Evolutionary conservation across 306 rosid genomes (phyloP), one percentile per base, ranked within the genome.

Genomic region (Quercus glauca): DNA sequence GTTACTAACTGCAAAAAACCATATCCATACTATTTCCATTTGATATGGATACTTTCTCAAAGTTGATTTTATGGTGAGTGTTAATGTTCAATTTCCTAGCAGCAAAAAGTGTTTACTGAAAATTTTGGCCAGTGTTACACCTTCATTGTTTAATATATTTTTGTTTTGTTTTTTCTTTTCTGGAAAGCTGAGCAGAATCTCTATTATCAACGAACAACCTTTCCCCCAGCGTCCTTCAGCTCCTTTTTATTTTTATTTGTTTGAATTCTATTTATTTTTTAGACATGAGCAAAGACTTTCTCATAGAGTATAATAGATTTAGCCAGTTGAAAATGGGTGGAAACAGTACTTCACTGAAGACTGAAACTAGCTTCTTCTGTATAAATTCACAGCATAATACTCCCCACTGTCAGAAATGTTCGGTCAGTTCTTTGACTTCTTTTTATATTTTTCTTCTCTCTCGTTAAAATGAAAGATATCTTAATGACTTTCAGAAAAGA

Each of bases 351-450:
- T 68, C 49, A 28, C 69, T 55, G 79, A 59, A 28, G 65, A 57
- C 15, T 78, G 35, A 71, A 71, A 71, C 35, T 71, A 51, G 31
- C 49, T 70, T n/a, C 26, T 73, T 28, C 5, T 65, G 45, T 52
- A 28, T 77, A 57, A 75, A 72, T 45, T 57, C 29, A 52, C 33
- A 80, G 55, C 68, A 14, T 76, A 72, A 58, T 58, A 69, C 63
- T 59, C 37, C 79, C 45, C 37, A 61, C 72, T 84, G 33, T 72
- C 69, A 35, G 52, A 59, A 80, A 35, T 73, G 61, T 43, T 57
- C 23, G 9, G 70, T 29, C 69, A 41, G 78, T 21, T 56, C 19
- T 68, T 80, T 28, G 15, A 20, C 55, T 52, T 73, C 51, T 23
- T 20, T 37, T 56, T 29, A 1, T 21, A 52, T 64, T 67, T 70